A percentile compares a stretch with the other conserved stretches of the same genome.
phyloP scores from a whole-genome alignment of 805 yeast species.

The Wickerhamiella sorbophila region DNA sequence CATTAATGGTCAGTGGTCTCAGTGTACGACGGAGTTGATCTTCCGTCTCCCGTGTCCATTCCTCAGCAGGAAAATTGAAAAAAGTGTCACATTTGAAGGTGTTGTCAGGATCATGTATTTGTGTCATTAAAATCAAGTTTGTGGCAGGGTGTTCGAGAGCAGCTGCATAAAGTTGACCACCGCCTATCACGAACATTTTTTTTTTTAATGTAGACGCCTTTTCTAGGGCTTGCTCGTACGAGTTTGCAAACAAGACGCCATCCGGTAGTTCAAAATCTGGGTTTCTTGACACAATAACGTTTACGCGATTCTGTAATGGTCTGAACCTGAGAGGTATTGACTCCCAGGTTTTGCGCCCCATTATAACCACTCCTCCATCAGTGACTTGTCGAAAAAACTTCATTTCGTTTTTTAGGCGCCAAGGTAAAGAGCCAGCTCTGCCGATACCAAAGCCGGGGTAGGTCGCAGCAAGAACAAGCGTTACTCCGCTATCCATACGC shows the following conservation, averaged over 20 bases:
- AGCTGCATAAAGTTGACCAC: slow-evolving; percentile 69
- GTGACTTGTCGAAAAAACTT: slow-evolving; percentile 71
- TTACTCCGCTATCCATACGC: slow-evolving; percentile 21
- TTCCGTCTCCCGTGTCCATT: slow-evolving; percentile 16
- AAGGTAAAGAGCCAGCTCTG: slow-evolving; percentile 63
- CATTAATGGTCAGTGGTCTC: slow-evolving; percentile 18
- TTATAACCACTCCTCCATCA: slow-evolving; percentile 42
- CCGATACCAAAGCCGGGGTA: slow-evolving; percentile 79
- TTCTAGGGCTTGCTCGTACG: slow-evolving; percentile 32
- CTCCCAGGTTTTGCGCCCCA: slow-evolving; percentile 96
- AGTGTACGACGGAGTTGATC: slow-evolving; percentile 28
- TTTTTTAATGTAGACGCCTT: slow-evolving; percentile 23
- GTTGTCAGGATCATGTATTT: slow-evolving; percentile 31
- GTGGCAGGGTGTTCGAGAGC: slow-evolving; percentile 33
- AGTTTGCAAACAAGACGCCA: slow-evolving; percentile 27
- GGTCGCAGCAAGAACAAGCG: slow-evolving; percentile 76
- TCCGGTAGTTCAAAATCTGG: slow-evolving; percentile 12
- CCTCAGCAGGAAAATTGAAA: slow-evolving; percentile 26
- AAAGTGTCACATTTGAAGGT: slow-evolving; percentile 56
- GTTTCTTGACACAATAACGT: slow-evolving; percentile 56
- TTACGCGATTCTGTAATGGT: slow-evolving; percentile 63
- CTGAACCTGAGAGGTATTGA: slow-evolving; percentile 75
- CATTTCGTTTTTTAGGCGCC: slow-evolving; percentile 78
- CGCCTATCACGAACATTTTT: slow-evolving; percentile 76
- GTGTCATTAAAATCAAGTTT: slow-evolving; percentile 53